Evolutionary conservation across 2,329 filamentous ascomycete genomes (phyloP).

Genomic region (Curvularia sp.): DNA sequence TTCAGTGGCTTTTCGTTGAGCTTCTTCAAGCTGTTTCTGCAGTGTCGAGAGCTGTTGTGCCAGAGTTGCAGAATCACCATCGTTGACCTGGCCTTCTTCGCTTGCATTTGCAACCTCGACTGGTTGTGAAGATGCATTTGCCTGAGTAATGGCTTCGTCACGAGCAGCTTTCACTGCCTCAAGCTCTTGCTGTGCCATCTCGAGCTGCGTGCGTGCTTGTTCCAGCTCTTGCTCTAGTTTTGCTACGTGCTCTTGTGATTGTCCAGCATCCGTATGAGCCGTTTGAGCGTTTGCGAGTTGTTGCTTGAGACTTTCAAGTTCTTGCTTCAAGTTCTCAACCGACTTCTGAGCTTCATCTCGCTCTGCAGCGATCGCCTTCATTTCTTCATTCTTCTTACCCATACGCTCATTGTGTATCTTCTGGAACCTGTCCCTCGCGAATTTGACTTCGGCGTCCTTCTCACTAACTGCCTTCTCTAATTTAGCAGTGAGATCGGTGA

Average conservation of each 20-base stretch:
- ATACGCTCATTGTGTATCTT: conserved; percentile 46
- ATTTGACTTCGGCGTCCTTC: conserved; percentile 26
- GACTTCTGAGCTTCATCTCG: conserved; percentile 64
- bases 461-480: conserved; percentile 52
- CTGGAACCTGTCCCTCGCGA: conserved; percentile 62
- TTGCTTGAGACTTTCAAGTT: conserved; percentile 68
- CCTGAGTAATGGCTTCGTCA: conserved; percentile 64
- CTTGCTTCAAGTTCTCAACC: conserved; percentile 44
- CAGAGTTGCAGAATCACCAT: conserved; percentile 34
- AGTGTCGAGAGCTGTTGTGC: conserved; percentile 46
- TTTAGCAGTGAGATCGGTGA: conserved; percentile 47
- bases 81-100: conserved; percentile 59
- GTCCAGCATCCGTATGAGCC: conserved; percentile 26
- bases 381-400: conserved; percentile 56
- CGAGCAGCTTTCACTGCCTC: conserved; percentile 68
- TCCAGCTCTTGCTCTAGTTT: conserved; percentile 54
- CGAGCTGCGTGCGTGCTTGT: conserved; percentile 30
- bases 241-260: conserved; percentile 65
- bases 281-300: conserved; percentile 27
- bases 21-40: conserved; percentile 49
- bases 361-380: conserved; percentile 62
- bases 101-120: conserved; percentile 38
- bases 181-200: conserved; percentile 55
- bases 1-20: conserved; percentile 29
- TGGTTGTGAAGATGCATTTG: conserved; percentile 53